A percentile compares a stretch with the other conserved stretches of the same genome.
These are phyloP conservation scores for Mitragyna speciosa DNA, from an alignment of 257 asterid species.

Conservation along the genomic window DNA sequence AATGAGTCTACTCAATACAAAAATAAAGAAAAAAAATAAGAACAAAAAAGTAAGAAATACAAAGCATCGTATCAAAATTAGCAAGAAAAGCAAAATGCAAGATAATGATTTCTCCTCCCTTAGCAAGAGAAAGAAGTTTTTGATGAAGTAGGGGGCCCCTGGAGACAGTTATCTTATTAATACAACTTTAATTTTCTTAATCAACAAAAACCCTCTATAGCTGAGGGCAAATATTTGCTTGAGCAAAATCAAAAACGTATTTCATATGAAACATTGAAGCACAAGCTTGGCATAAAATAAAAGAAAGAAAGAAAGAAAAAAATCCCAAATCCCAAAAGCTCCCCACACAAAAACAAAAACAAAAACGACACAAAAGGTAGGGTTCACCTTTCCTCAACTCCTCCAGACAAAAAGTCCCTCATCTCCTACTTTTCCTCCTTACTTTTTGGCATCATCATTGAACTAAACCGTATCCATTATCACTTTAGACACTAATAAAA, in stretches of 20 bases:
- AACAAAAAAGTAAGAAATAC: too few relatives aligned
- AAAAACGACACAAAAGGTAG: constrained; percentile 16
- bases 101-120: not conserved
- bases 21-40: not conserved
- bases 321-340: not conserved
- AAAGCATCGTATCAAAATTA: not conserved
- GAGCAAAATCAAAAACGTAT: not conserved
- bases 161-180: not conserved
- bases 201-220: not conserved
- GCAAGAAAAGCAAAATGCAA: not conserved
- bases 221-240: not conserved
- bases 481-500: not conserved
- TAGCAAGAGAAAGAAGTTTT: not conserved
- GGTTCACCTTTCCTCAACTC: constrained; percentile 16
- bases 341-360: not conserved
- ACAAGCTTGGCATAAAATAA: not conserved
- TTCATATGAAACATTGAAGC: not conserved
- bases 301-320: not conserved
- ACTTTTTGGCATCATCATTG: constrained; percentile 17
- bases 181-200: not conserved
- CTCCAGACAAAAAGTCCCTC: constrained; percentile 9
- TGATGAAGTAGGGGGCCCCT: not conserved
- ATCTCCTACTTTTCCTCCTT: not conserved
- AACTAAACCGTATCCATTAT: not conserved
- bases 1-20: not conserved